phyloP scores from a whole-genome alignment of 129 eudicot genomes.

The Flaveria bidentis region DNA sequence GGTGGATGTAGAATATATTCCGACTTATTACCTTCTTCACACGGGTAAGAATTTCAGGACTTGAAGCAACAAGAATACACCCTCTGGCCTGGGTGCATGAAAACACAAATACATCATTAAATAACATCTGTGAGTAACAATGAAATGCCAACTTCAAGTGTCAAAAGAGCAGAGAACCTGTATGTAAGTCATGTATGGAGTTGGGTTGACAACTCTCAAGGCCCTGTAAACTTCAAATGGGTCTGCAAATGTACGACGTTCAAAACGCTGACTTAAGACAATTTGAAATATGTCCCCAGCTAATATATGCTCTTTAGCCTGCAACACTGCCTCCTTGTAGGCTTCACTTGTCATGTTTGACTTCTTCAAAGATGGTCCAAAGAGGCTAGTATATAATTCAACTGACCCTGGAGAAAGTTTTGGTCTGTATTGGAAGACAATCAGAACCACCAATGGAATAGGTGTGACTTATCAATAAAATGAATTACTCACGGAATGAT shows the following conservation, averaged over 20 bases:
- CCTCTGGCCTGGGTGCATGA: slow-evolving; percentile 80
- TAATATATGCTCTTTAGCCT: slow-evolving; percentile 95
- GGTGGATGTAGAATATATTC: slow-evolving; percentile 9
- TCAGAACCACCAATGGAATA: slow-evolving; percentile 24
- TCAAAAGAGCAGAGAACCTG: slow-evolving; percentile 52
- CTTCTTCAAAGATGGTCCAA: slow-evolving; percentile 70
- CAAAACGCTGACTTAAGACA: slow-evolving; percentile 98
- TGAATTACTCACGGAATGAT: slow-evolving; percentile 71
- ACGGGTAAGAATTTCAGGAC: slow-evolving; percentile 98
- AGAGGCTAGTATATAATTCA: slow-evolving; percentile 65
- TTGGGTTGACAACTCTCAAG: slow-evolving; percentile 92
- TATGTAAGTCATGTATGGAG: slow-evolving; percentile 96
- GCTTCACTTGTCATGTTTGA: slow-evolving; percentile 86
- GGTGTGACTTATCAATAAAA: slow-evolving; percentile 5
- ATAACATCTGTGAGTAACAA: not conserved
- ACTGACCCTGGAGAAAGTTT: slow-evolving; percentile 86
- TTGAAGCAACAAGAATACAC: slow-evolving; percentile 92
- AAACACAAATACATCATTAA: not conserved
- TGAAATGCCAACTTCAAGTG: slow-evolving; percentile 8
- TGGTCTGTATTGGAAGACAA: slow-evolving; percentile 58
- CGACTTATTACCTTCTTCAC: slow-evolving; percentile 72
- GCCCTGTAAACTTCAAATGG: slow-evolving; percentile 99
- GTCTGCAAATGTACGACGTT: slow-evolving; percentile 91
- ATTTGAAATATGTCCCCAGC: slow-evolving; percentile 99
- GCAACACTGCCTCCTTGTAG: slow-evolving; percentile 75